Conservation (phyloP, 768 basidiomycete species). For the Rhizopogon salebrosus region DNA sequence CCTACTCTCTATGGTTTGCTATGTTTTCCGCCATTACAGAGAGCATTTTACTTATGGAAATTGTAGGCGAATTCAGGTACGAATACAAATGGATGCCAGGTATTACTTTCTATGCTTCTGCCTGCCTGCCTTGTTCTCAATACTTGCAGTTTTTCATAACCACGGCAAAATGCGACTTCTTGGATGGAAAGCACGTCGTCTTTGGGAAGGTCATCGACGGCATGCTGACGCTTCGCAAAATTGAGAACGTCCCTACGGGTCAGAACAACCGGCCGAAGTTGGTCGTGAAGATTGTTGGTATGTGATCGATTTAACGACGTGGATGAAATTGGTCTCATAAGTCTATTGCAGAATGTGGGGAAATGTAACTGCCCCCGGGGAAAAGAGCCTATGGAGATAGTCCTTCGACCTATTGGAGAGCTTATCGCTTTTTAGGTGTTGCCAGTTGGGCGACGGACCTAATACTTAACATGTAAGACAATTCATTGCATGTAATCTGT, state of each 20-base stretch:
- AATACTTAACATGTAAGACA: neutral
- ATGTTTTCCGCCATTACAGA: neutral
- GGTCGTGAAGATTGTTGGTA: constrained; percentile 82
- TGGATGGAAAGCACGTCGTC: constrained; percentile 92
- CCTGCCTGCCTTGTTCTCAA: neutral
- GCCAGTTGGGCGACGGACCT: neutral
- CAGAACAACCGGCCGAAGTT: constrained; percentile 88
- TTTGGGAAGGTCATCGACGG: constrained; percentile 90
- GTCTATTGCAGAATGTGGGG: constrained; percentile 44
- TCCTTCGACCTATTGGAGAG: neutral
- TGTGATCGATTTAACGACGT: constrained; percentile 11
- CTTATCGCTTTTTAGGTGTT: neutral
- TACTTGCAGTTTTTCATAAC: constrained; percentile 90
- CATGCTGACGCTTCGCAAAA: constrained; percentile 92
- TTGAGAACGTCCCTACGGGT: constrained; percentile 93
- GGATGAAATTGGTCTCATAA: neutral
- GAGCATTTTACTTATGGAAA: constrained; percentile 1
- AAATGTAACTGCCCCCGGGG: constrained; percentile 42
- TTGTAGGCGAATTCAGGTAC: constrained; percentile 89
- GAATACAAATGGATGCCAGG: constrained; percentile 91
- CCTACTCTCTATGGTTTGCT: constrained; percentile 82
- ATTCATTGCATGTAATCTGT: neutral
- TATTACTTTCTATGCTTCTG: constrained; percentile 12
- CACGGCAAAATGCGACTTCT: constrained; percentile 89
- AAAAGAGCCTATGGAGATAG: neutral